Base-by-base conservation (phyloP, 2,329 filamentous ascomycete genomes). In the Sphaceloma murrayae region DNA sequence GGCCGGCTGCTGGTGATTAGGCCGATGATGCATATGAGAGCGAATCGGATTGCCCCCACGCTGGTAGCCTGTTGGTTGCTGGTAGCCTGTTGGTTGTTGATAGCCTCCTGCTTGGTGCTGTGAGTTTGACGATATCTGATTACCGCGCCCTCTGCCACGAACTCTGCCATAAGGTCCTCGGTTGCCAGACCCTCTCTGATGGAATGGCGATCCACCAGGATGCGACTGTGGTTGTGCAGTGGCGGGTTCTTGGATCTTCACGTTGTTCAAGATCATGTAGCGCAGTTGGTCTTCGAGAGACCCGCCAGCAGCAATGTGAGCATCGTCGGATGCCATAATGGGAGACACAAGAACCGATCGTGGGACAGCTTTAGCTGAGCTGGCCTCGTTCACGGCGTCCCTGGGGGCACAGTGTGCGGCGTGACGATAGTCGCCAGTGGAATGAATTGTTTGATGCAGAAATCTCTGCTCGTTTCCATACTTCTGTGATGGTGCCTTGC, bases 271-370 rank as follows among this genome's bases (percentile, higher is more conserved):
- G 21, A 79, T 79, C 58, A 83, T 70, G 48, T 64, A 67, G 34
- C 76, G 72, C 29, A 82, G 61, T 43, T 70, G 74, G 39, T 73
- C 67, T 54, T 82, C 78, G 5, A 80, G 62, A n/a, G 44, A 45
- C 3, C 32, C 39, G 17, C n/a, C n/a, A n/a, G n/a, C n/a, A n/a
- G n/a, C n/a, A n/a, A n/a, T n/a, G n/a, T 29, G 52, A 46, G 32
- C 46, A 47, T 45, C 49, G 44, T 50, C 46, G 7, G 40, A 48
- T 8, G 27, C 43, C 46, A 45, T 49, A 16, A 6, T 38, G 7
- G 48, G 48, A 21, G 45, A 16, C 7, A 7, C 24, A 7, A 11
- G 7, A 27, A 11, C 24, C 24, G 6, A n/a, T n/a, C n/a, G n/a
- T n/a, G n/a, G n/a, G n/a, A n/a, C n/a, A n/a, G n/a, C n/a, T n/a